phyloP scores from a whole-genome alignment of 495 filamentous ascomycete species.

The Terfezia claveryi region DNA sequence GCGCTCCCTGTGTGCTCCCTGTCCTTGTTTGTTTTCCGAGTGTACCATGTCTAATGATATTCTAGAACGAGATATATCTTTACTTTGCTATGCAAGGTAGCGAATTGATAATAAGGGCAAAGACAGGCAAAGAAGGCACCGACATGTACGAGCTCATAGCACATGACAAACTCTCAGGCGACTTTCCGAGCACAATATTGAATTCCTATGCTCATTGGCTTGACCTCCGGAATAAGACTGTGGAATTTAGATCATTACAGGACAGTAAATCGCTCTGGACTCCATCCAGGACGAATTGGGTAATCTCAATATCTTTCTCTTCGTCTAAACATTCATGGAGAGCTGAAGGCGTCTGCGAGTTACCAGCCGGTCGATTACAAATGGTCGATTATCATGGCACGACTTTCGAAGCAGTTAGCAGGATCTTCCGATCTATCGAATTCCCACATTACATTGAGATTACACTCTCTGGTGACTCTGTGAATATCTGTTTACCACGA shows the following conservation, averaged over 20 bases:
- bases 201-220: slow-evolving; percentile 37
- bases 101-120: background rate
- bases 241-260: background rate
- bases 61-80: too few species aligned
- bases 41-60: too few species aligned
- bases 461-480: background rate
- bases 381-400: too few species aligned
- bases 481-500: slow-evolving; percentile 27
- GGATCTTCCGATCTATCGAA: background rate
- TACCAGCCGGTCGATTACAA: too few species aligned
- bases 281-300: too few species aligned
- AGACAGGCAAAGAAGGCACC: background rate
- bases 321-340: too few species aligned
- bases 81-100: background rate
- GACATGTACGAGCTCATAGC: slow-evolving; percentile 28
- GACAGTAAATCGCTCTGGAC: too few species aligned
- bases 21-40: too few species aligned
- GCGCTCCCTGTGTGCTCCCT: too few species aligned
- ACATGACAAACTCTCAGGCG: slow-evolving; percentile 19
- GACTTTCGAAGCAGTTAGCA: too few species aligned
- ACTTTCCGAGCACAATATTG: slow-evolving; percentile 28
- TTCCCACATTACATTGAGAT: background rate
- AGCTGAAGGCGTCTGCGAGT: too few species aligned
- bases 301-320: too few species aligned
- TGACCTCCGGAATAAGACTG: slow-evolving; percentile 13